A percentile compares a stretch with the other conserved stretches of the same genome.
Conservation (phyloP, 2,329 filamentous ascomycete species). For the Microsporum ferrugineum region DNA sequence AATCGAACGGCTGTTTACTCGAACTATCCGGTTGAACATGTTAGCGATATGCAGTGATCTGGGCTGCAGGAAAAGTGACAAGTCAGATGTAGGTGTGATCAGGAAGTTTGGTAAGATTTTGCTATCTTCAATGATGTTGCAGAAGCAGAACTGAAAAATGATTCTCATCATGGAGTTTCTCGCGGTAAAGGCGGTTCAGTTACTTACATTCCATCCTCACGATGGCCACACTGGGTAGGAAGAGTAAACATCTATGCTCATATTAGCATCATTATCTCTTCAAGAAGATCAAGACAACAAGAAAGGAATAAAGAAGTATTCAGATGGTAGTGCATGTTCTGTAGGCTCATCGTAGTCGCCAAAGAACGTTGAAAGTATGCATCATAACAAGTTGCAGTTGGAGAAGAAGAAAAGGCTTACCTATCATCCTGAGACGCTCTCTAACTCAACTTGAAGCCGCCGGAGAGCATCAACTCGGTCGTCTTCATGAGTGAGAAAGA, state of each 20-base stretch:
- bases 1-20: background rate
- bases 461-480: background rate
- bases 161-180: slow-evolving; percentile 38
- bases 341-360: slow-evolving; percentile 45
- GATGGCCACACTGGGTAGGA: background rate
- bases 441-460: background rate
- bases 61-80: background rate
- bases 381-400: slow-evolving; percentile 10
- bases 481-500: background rate
- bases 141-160: slow-evolving; percentile 53
- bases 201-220: background rate
- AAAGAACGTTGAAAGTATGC: slow-evolving; percentile 38
- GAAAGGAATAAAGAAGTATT: slow-evolving; percentile 14
- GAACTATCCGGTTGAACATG: background rate
- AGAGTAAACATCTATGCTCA: background rate
- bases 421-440: background rate
- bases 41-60: background rate
- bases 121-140: slow-evolving; percentile 47
- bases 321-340: slow-evolving; percentile 54
- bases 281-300: background rate
- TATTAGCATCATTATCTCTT: too few relatives aligned
- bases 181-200: background rate
- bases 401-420: background rate
- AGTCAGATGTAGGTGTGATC: slow-evolving; percentile 28
- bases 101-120: slow-evolving; percentile 21